Conservation (phyloP, 192 early-diverging fungal genomes). For the Linnemannia exigua region DNA sequence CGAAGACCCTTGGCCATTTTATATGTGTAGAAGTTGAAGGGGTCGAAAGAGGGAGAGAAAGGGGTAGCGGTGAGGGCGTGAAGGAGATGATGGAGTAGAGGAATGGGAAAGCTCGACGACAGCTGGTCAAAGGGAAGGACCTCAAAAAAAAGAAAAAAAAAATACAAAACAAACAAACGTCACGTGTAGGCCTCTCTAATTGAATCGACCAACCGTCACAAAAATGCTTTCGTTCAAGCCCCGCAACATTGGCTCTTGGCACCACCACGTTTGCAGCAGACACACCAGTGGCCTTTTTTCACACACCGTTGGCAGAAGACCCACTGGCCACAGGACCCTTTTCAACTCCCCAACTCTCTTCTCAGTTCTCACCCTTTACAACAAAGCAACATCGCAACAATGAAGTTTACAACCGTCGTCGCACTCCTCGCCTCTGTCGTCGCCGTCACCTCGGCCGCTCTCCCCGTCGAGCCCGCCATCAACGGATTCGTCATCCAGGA, state of each 20-base stretch:
- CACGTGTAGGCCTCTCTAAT: background rate
- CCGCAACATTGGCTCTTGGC: background rate
- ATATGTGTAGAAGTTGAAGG: slow-evolving; percentile 3
- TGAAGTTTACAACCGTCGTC: slow-evolving; percentile 36
- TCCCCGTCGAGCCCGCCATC: slow-evolving; percentile 28
- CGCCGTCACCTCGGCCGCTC: slow-evolving; percentile 33
- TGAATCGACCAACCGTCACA: background rate
- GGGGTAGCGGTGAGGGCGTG: background rate
- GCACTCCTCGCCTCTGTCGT: slow-evolving; percentile 15
- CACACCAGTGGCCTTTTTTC: background rate
- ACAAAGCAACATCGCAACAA: slow-evolving; percentile 2
- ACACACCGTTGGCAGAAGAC: slow-evolving; percentile 5
- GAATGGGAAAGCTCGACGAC: background rate
- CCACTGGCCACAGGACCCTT: slow-evolving; percentile 1
- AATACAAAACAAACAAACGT: slow-evolving; percentile 15
- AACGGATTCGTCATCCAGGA: slow-evolving; percentile 27
- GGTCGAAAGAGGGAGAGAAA: background rate
- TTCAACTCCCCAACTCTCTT: background rate
- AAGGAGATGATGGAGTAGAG: background rate
- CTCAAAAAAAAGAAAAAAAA: slow-evolving; percentile 17
- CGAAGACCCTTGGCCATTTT: slow-evolving; percentile 65
- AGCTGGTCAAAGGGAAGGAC: background rate
- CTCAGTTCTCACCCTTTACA: too few species aligned
- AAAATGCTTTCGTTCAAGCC: background rate
- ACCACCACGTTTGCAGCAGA: background rate